Percentiles rank a stretch among this genome's conserved stretches.
Evolutionary conservation across 2,329 filamentous ascomycete genomes (phyloP).

Genomic region (Catunica adiposa): DNA sequence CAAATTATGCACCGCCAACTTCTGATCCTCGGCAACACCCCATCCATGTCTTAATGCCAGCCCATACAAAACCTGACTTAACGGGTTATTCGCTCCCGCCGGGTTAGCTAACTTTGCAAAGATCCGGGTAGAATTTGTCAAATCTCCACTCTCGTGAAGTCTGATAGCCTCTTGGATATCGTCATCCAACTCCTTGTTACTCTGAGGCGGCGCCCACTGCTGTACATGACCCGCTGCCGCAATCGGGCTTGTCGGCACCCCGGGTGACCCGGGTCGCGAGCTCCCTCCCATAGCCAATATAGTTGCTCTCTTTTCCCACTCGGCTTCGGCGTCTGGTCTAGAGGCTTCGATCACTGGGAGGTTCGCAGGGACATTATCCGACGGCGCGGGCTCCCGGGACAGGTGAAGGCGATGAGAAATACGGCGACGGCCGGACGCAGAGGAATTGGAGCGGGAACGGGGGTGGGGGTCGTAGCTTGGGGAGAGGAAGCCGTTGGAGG

Average conservation of each 20-base stretch:
- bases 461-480: not conserved
- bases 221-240: slow-evolving; percentile 15
- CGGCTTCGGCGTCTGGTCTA: slow-evolving; percentile 38
- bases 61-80: slow-evolving; percentile 91
- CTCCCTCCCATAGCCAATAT: slow-evolving; percentile 40
- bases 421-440: slow-evolving; percentile 29
- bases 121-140: slow-evolving; percentile 64
- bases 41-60: slow-evolving; percentile 85
- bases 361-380: slow-evolving; percentile 60
- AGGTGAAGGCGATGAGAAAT: slow-evolving; percentile 60
- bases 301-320: slow-evolving; percentile 92
- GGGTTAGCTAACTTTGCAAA: slow-evolving; percentile 76
- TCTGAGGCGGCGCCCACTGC: slow-evolving; percentile 19
- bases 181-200: slow-evolving; percentile 32
- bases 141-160: slow-evolving; percentile 70
- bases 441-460: slow-evolving; percentile 30
- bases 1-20: slow-evolving; percentile 65
- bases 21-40: slow-evolving; percentile 62
- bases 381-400: slow-evolving; percentile 39
- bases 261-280: slow-evolving; percentile 23
- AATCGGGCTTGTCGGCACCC: slow-evolving; percentile 17
- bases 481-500: slow-evolving; percentile 10
- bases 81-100: slow-evolving; percentile 70
- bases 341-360: slow-evolving; percentile 53
- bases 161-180: slow-evolving; percentile 93